Evolutionary conservation across 2,329 filamentous ascomycete species (phyloP), one percentile per base, ranked within the genome.

Genomic region (Colletotrichum sp.): DNA sequence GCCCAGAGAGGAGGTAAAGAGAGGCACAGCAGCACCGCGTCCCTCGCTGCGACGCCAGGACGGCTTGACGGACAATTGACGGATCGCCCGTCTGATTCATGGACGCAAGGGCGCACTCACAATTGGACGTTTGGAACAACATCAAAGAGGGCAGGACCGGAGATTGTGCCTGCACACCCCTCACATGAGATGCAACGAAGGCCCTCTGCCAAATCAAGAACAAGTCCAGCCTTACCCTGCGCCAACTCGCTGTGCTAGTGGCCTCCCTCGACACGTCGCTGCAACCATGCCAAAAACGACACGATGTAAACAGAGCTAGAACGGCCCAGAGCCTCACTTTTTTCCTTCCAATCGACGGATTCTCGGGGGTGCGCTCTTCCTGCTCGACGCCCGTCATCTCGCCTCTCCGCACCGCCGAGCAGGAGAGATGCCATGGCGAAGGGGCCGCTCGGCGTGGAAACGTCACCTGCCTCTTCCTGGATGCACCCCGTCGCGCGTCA

Each of bases 221-320:
- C 21, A 60, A 76, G 64, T 60, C 73, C 64, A 76, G 73, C 73
- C 70, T 68, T 76, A 73, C 70, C 73, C 70, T 76, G 73, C 49
- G 44, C 59, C 59, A 18, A 10, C 16, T 34, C 18, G 44, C n/a
- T 21, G 44, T 72, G 65, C 30, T 30, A 72, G 73, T 68, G 55
- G 18, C 55, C 49, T 65, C 65, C 52, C 21, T 69, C 59, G 64
- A 64, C 65, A 74, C 64, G 59, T 69, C 59, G 74, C 59, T 39
- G 65, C 70, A 34, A 65, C 74, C 70, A 74, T 69, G 65, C 74
- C 70, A 49, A 69, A 76, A 68, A 26, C 70, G 64, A 74, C 59
- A 65, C 57, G 9, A 69, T 52, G 74, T 76, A 73, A 76, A 76
- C 74, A 76, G 44, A 60, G 65, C 70, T 65, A 69, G 64, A 68